Base-by-base conservation (phyloP, 345 rosid genomes). In the Combretum micranthum region DNA sequence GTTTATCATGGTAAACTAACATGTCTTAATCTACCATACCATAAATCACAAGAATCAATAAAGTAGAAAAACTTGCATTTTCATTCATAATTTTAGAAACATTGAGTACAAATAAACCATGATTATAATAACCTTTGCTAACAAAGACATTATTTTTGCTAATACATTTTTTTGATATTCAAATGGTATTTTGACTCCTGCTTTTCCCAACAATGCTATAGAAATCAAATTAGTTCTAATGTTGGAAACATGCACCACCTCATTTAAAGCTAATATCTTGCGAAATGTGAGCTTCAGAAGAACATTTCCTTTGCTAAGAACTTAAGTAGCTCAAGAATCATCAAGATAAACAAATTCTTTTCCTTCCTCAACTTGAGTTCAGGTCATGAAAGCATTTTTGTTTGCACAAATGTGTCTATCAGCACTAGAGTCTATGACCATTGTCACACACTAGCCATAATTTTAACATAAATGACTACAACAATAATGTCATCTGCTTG, bases 291-390 rank as follows among this genome's bases (percentile, higher is more conserved):
- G 13, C 20, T 19, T 51, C 14, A 8, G 23, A 19, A 51, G 3
- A 26, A 51, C 22, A 18, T 51, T 51, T n/a, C n/a, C n/a, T n/a
- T n/a, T n/a, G n/a, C 55, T 18, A 4, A 20, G n/a, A 52, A 52
- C 55, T 52, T 52, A 3, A 52, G n/a, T 22, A 17, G 55, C 15
- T 52, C 32, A 20, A 9, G 55, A 52, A n/a, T n/a, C n/a, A n/a
- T n/a, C n/a, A n/a, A n/a, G n/a, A n/a, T n/a, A n/a, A n/a, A n/a
- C n/a, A n/a, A 52, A 20, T 42, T 12, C 55, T 4, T 7, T 20
- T 17, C 25, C 55, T 23, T 21, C 42, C n/a, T 42, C 17, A 6
- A 52, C 55, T 3, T 13, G 15, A 12, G 42, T 10, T 16, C 15
- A 52, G 39, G 55, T 20, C 37, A 17, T 11, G 15, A 52, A 23